Percentiles rank a stretch among this genome's conserved stretches.
These are phyloP conservation scores for Tetratostichococcus sp. DNA, from an alignment of 139 green algal genomes.

Conservation along the genomic window DNA sequence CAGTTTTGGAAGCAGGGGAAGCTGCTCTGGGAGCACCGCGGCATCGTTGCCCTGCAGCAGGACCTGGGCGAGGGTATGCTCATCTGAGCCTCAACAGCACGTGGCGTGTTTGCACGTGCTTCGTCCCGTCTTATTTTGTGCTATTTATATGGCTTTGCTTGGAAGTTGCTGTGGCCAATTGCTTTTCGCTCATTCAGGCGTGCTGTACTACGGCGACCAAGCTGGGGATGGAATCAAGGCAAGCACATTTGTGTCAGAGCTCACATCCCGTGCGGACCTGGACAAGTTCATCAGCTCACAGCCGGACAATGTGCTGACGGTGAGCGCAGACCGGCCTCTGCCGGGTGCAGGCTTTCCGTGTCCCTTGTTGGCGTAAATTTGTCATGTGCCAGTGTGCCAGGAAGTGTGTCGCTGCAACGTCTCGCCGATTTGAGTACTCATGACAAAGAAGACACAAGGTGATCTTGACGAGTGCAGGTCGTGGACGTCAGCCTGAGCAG, in stretches of 20 bases:
- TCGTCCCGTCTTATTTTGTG: no score
- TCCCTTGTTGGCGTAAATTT: no score
- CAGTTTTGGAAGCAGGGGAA: constrained; percentile 68
- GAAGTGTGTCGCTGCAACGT: no score
- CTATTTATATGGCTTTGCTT: no score
- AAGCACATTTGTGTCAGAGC: constrained; percentile 23
- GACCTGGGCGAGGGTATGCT: constrained; percentile 56
- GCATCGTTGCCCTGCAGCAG: constrained; percentile 51
- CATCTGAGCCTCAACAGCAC: no score
- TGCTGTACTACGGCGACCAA: constrained; percentile 31
- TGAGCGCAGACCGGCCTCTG: constrained; percentile 7
- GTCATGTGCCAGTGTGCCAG: neutral
- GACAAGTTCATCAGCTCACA: constrained; percentile 32
- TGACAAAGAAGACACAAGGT: no score
- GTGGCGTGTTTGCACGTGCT: no score
- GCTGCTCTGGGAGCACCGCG: constrained; percentile 76
- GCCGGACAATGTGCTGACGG: constrained; percentile 30
- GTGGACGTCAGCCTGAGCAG: constrained; percentile 33
- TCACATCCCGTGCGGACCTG: constrained; percentile 34
- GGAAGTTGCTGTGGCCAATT: neutral
- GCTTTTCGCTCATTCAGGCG: no score
- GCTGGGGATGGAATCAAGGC: constrained; percentile 5
- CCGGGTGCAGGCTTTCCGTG: no score
- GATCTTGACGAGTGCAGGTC: neutral
- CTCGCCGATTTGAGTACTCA: no score